Evolutionary conservation across 2,329 filamentous ascomycete genomes (phyloP).

Genomic region (Intubia oerlemansii): DNA sequence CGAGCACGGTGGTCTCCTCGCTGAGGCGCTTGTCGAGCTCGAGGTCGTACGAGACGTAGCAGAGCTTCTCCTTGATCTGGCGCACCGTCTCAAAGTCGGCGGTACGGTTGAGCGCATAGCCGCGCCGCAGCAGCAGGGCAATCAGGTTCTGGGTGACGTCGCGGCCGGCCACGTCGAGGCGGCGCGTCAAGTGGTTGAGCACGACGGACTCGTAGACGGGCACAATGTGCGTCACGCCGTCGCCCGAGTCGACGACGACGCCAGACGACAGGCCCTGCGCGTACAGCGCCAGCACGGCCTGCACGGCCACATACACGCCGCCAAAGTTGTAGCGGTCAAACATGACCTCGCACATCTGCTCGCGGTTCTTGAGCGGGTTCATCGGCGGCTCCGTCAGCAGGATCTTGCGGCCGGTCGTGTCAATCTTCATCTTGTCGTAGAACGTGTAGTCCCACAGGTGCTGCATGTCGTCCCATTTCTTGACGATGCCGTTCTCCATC

Average conservation of each 20-base stretch:
- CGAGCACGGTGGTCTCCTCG: slow-evolving; percentile 91
- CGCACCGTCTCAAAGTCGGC: slow-evolving; percentile 98
- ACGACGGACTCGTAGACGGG: slow-evolving; percentile 97
- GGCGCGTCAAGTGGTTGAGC: slow-evolving; percentile 84
- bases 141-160: slow-evolving; percentile 98
- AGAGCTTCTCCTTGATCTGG: slow-evolving; percentile 99
- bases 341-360: slow-evolving; percentile 99
- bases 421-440: slow-evolving; percentile 86
- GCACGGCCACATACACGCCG: slow-evolving; percentile 93
- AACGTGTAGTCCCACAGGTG: slow-evolving; percentile 99
- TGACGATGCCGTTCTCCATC: slow-evolving; percentile 99
- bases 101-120: slow-evolving; percentile 92
- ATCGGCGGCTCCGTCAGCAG: slow-evolving; percentile 56
- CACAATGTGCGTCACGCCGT: slow-evolving; percentile 96
- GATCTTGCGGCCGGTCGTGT: slow-evolving; percentile 85
- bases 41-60: slow-evolving; percentile 96
- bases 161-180: slow-evolving; percentile 85
- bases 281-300: slow-evolving; percentile 88
- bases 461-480: slow-evolving; percentile 99
- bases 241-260: slow-evolving; percentile 96
- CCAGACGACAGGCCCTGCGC: slow-evolving; percentile 84
- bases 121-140: slow-evolving; percentile 74
- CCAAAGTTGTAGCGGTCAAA: slow-evolving; percentile 93
- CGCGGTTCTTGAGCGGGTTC: slow-evolving; percentile 91
- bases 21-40: slow-evolving; percentile 89